These are phyloP conservation scores for Russula foetens DNA, from an alignment of 768 basidiomycete species.

Conservation along the genomic window DNA sequence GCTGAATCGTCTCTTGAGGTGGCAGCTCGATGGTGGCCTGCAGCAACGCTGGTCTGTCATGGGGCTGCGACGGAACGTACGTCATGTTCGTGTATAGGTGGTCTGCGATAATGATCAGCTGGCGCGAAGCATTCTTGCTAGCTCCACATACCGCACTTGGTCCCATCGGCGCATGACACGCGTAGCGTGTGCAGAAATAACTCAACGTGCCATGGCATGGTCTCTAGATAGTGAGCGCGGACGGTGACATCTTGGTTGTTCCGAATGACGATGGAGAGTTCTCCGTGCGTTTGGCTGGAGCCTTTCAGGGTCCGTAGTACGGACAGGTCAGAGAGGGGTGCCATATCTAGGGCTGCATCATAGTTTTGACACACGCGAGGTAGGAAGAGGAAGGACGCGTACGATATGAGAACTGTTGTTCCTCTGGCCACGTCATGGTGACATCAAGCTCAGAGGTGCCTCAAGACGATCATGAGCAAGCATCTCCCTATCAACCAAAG, in stretches of 20 bases:
- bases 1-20: conserved; percentile 47
- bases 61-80: conserved; percentile 61
- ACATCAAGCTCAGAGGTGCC: conserved; percentile 41
- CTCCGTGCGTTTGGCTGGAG: conserved; percentile 66
- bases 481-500: background rate
- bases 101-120: conserved; percentile 32
- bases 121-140: background rate
- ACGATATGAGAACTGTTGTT: conserved; percentile 52
- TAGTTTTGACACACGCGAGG: background rate
- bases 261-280: conserved; percentile 54
- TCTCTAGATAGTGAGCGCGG: conserved; percentile 71
- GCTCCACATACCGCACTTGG: conserved; percentile 35
- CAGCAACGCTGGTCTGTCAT: conserved; percentile 69
- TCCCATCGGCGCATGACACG: conserved; percentile 37
- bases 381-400: background rate
- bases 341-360: conserved; percentile 31
- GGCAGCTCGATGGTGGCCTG: conserved; percentile 69
- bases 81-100: conserved; percentile 55
- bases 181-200: conserved; percentile 78
- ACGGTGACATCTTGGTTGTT: conserved; percentile 46
- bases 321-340: conserved; percentile 44
- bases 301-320: conserved; percentile 67
- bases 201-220: conserved; percentile 89
- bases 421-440: conserved; percentile 45
- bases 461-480: conserved; percentile 13